Evolutionary conservation across 495 filamentous ascomycete species (phyloP), one percentile per base, ranked within the genome.

Genomic region (Podospora appendiculata): DNA sequence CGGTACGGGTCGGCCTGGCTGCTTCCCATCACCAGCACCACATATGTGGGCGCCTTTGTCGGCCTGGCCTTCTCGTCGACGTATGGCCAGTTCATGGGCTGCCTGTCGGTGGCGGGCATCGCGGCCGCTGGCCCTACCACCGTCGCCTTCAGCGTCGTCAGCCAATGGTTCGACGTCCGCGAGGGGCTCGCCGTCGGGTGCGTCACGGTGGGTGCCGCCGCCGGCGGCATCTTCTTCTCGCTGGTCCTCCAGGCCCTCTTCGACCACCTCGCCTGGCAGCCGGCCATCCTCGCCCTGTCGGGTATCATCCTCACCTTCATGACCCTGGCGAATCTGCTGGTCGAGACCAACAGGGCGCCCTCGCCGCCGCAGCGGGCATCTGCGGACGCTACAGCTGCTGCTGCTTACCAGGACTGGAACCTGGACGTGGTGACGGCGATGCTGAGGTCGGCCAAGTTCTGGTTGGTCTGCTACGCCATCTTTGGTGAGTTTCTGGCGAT

Each of bases 181-280:
- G 50, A 58, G 18, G 54, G 55, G 1, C 11, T 64, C 25, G 63
- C 63, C 0, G 62, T 54, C 8, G 65, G 63, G 6, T 60, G 53
- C 40, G 59, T 66, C 42, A 57, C 58, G 9, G 18, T 62, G 17
- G 63, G 65, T 1, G 52, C 63, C 9, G 61, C 65, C 0, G 38
- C 66, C 12, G 65, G 63, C 17, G 65, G 63, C 6, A 59, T 68
- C 18, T 53, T 66, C 45, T 66, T 64, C 55, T 62, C 61, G 2
- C 50, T 66, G 8, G 32, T 60, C 4, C 61, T 66, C n/a, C 53
- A 62, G 51, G 32, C 3, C 0, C 58, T 68, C 7, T 68, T 68
- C 36, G 47, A 60, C 17, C 25, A 41, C 12, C 52, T 53, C 18
- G 18, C 39, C 6, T 68, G 61, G 63, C 48, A 18, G 19, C 35